Evolutionary conservation across 2,329 filamentous ascomycete genomes (phyloP), one percentile per base, ranked within the genome.

Genomic region (Coniochaeta prunicola): DNA sequence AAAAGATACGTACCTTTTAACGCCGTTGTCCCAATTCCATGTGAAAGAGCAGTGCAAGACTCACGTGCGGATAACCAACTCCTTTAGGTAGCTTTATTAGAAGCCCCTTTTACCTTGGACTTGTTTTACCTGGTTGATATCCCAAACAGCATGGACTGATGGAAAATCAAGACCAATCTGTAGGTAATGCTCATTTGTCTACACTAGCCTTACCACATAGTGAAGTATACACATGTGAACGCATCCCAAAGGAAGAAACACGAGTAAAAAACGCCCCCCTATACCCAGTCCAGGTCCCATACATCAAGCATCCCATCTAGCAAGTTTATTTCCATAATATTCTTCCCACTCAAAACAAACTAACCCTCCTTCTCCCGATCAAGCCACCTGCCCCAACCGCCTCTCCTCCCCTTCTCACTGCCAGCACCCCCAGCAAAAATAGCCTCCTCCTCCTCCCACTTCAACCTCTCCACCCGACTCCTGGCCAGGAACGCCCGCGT

Each of bases 401-500:
- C 56, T 57, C 58, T 58, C 30, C 73, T 69, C 1, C 73, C 75
- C 60, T 75, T 74, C 59, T 81, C 79, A 13, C 72, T 76, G 3
- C 84, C 85, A n/a, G 82, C 81, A 21, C 84, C 84, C 9, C 83
- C 84, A 1, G 80, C 82, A 68, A 83, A 91, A 64, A 77, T 80
- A 62, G 79, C 79, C 74, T 91, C 87, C 61, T 88, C 82, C 61
- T 86, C 81, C 69, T 90, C 87, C 87, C 88, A 92, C 66, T 81
- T 77, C 64, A 77, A 70, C 59, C 88, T 76, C 76, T 91, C 88
- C 53, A 87, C 76, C 28, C 78, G 74, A 45, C 81, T 76, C 38
- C 88, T 75, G 19, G 87, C 88, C 56, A 85, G 74, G 63, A 82
- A 91, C 0, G 89, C 88, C 38, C 86, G 76, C 5, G 86, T 80